Evolutionary conservation across 768 basidiomycete species (phyloP), one percentile per base, ranked within the genome.

Genomic region (Tylopilus vinaceipallidus): DNA sequence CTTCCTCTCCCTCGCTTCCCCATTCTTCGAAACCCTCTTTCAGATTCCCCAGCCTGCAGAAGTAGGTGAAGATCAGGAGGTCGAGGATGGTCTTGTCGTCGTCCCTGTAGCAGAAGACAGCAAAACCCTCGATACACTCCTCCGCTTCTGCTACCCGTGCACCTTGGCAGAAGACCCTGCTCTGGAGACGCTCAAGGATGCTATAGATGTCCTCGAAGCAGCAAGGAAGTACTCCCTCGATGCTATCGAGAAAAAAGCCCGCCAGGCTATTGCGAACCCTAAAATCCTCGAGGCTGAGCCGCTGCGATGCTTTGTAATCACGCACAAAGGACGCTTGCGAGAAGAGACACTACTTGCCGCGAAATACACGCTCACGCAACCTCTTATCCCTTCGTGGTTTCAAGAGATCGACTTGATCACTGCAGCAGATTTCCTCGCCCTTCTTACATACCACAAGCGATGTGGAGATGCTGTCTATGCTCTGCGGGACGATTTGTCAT

Each of bases 1-100:
- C 27, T 29, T 29, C 27, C 6, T 29, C 6, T 29, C n/a, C n/a
- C n/a, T n/a, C n/a, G n/a, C n/a, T 12, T 12, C 43, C 39, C 43
- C 67, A 0, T 57, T 72, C 45, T 76, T 73, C 40, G 52, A 61
- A 19, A 52, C n/a, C n/a, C n/a, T n/a, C 57, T 69, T 73, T 42
- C 42, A 47, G 13, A 50, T 67, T 0, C 64, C 65, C 0, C 62
- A 69, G 33, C 56, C 66, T 1, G 17, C 34, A 2, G 20, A 54
- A 36, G 53, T 6, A 6, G 39, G 9, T 5, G 32, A 36, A n/a
- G n/a, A n/a, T n/a, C n/a, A n/a, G n/a, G n/a, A n/a, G n/a, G n/a
- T n/a, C n/a, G 3, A 40, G 16, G 38, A 24, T 24, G 40, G 57
- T 12, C 50, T 63, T 7, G 36, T 26, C 10, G 66, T 67, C 30